phyloP scores from a whole-genome alignment of 495 filamentous ascomycete species.

The Podospora sp. region DNA sequence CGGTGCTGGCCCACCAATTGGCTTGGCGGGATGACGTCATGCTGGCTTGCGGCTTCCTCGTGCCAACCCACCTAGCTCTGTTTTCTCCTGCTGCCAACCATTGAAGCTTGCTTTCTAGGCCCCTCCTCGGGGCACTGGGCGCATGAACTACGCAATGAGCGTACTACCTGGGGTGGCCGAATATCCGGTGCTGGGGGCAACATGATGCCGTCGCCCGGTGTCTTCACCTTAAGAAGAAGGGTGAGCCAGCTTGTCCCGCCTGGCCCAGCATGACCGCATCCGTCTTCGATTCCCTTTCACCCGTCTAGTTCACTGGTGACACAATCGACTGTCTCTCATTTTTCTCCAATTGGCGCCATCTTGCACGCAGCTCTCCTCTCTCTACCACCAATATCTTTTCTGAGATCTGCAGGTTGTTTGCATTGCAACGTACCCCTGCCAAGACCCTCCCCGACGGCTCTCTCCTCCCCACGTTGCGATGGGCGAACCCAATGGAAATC shows the following conservation, averaged over 20 bases:
- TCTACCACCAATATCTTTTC: not conserved
- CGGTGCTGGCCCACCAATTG: not conserved
- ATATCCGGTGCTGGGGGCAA: not conserved
- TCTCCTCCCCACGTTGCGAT: constrained; percentile 1
- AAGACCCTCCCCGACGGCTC: not conserved
- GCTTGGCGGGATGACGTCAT: not conserved
- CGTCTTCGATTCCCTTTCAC: not conserved
- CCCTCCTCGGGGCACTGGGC: not conserved
- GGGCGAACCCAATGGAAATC: constrained; percentile 18
- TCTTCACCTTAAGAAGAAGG: not conserved
- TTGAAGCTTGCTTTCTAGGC: not conserved
- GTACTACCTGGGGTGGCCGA: not conserved
- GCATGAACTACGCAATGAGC: not conserved
- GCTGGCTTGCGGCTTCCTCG: not conserved
- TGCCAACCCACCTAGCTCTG: not conserved
- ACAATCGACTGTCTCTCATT: not conserved
- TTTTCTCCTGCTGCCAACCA: not conserved
- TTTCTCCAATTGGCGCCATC: not conserved
- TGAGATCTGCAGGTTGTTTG: not conserved
- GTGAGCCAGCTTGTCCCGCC: not conserved
- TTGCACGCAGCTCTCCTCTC: not conserved
- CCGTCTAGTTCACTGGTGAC: not conserved
- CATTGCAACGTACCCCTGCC: not conserved
- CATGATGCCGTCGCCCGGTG: not conserved
- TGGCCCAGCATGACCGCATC: not conserved